phyloP scores from a whole-genome alignment of 805 yeast genomes.

The Starmerella floris region DNA sequence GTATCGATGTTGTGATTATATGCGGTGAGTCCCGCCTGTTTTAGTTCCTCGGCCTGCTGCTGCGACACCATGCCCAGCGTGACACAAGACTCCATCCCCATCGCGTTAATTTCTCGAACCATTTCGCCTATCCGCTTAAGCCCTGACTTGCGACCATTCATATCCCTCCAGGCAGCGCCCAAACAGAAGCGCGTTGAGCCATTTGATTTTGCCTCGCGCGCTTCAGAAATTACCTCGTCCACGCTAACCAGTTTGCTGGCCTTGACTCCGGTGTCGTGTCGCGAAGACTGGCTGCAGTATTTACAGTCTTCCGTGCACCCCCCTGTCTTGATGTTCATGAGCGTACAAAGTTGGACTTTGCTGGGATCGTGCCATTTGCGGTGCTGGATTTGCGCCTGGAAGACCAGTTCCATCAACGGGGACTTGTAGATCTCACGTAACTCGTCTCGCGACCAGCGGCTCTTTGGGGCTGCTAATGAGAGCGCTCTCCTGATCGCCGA shows the following conservation, averaged over 20 bases:
- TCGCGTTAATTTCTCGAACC: conserved; percentile 48
- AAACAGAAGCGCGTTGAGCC: conserved; percentile 70
- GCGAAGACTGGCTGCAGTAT: conserved; percentile 64
- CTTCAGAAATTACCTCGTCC: conserved; percentile 52
- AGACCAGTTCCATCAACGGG: conserved; percentile 50
- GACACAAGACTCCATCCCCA: conserved; percentile 67
- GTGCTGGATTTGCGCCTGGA: conserved; percentile 52
- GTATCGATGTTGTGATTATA: conserved; percentile 74
- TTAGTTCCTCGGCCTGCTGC: conserved; percentile 46
- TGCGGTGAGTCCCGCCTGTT: conserved; percentile 65
- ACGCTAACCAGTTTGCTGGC: conserved; percentile 51
- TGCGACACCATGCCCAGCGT: conserved; percentile 65
- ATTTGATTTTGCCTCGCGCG: conserved; percentile 49
- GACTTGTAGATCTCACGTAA: conserved; percentile 47
- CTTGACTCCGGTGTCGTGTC: conserved; percentile 56
- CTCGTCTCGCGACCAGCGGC: conserved; percentile 47
- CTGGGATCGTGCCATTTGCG: conserved; percentile 52
- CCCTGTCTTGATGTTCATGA: conserved; percentile 62
- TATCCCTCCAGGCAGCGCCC: conserved; percentile 85
- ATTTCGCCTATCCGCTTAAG: conserved; percentile 48
- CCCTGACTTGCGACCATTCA: conserved; percentile 63
- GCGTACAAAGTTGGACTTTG: conserved; percentile 62
- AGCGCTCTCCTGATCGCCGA: conserved; percentile 2
- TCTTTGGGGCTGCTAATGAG: conserved; percentile 1
- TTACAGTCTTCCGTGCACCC: conserved; percentile 75